A percentile compares a stretch with the other conserved stretches of the same genome.
Conservation (phyloP, 2,329 filamentous ascomycete genomes). For the Esteya vermicola region DNA sequence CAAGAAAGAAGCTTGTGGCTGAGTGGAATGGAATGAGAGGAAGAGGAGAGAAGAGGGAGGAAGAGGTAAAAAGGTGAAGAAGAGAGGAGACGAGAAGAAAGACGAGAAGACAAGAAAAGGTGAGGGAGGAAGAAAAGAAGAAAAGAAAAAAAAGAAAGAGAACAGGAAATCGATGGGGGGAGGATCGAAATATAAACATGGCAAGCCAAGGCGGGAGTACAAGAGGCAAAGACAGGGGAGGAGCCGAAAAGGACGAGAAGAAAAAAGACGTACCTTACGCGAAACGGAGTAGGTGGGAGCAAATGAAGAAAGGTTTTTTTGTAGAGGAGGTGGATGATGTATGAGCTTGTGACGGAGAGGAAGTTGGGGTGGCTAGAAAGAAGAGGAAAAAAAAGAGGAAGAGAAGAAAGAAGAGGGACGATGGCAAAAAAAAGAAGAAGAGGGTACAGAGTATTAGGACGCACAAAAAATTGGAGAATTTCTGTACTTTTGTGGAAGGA, state of each 20-base stretch:
- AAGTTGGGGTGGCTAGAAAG: not conserved
- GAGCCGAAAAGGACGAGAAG: constrained; percentile 3
- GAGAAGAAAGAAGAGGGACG: too few species aligned
- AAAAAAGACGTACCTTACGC: constrained; percentile 8
- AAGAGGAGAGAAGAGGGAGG: not conserved
- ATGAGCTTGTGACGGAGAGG: not conserved
- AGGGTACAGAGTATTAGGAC: too few species aligned
- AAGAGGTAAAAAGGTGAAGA: not conserved
- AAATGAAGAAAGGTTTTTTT: not conserved
- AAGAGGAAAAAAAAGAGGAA: not conserved
- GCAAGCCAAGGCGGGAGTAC: not conserved
- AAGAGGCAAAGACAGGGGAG: not conserved
- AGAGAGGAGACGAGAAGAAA: not conserved
- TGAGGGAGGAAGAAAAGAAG: not conserved
- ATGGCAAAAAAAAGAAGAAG: not conserved
- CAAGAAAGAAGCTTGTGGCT: not conserved
- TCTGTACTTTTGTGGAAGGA: too few species aligned
- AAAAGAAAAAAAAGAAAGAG: not conserved
- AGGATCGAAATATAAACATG: not conserved
- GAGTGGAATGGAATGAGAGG: not conserved
- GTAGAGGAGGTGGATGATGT: not conserved
- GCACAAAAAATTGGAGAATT: too few species aligned
- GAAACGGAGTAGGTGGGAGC: constrained; percentile 3
- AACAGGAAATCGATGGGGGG: not conserved
- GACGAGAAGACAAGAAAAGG: not conserved